Percentiles rank a stretch among this genome's conserved stretches.
phyloP scores from a whole-genome alignment of 129 eudicot species.

The Flaveria linearis region DNA sequence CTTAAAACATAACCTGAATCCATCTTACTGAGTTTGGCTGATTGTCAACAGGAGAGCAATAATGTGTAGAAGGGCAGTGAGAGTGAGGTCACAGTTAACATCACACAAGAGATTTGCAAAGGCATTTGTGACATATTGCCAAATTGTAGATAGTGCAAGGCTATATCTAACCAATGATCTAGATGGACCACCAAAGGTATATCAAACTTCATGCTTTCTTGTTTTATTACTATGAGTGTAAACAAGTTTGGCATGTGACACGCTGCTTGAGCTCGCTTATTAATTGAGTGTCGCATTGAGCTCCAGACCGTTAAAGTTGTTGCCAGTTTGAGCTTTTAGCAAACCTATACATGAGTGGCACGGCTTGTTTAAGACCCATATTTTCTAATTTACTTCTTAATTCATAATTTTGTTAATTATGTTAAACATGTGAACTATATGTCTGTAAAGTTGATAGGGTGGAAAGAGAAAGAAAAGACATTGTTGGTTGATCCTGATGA shows the following conservation, averaged over 20 bases:
- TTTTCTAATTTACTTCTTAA: neutral
- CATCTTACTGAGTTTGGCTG: no score
- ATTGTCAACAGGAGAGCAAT: conserved; percentile 75
- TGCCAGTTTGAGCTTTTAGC: no score
- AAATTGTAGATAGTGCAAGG: conserved; percentile 83
- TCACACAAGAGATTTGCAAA: conserved; percentile 97
- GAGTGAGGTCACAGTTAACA: conserved; percentile 86
- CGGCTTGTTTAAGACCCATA: no score
- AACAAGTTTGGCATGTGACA: no score
- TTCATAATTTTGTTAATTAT: neutral
- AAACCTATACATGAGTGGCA: no score
- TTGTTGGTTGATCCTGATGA: conserved; percentile 93
- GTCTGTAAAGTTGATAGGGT: conserved; percentile 72
- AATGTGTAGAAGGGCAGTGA: conserved; percentile 89
- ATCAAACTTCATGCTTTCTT: neutral
- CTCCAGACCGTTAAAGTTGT: no score
- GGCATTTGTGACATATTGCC: conserved; percentile 81
- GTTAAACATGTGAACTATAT: neutral
- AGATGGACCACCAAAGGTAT: conserved; percentile 97
- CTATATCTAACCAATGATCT: conserved; percentile 83
- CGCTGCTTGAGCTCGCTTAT: no score
- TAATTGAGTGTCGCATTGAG: no score
- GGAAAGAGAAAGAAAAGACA: conserved; percentile 93
- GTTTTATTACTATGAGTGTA: neutral
- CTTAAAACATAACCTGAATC: no score